A percentile compares a stretch with the other conserved stretches of the same genome.
These are phyloP conservation scores for Dipteronia dyeriana DNA, from an alignment of 345 rosid species.

Conservation along the genomic window DNA sequence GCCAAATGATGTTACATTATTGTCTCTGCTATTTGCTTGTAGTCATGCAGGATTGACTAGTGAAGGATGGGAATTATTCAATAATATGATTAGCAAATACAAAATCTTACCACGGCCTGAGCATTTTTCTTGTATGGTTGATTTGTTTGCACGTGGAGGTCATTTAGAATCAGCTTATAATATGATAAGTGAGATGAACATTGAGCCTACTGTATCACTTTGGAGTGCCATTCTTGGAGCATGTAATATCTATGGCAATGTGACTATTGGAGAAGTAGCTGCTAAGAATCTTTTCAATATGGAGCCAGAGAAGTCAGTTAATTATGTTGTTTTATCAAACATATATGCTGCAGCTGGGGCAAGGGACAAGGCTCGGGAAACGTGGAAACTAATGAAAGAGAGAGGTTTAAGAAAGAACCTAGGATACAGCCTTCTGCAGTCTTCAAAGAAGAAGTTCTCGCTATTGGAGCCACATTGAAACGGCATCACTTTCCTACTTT, in stretches of 20 bases:
- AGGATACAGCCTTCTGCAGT: constrained; percentile 60
- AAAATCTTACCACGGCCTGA: constrained; percentile 49
- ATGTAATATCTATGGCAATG: constrained; percentile 47
- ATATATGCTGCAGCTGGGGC: constrained; percentile 56
- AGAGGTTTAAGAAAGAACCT: constrained; percentile 48
- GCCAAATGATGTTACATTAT: constrained; percentile 67
- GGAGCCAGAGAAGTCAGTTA: constrained; percentile 55
- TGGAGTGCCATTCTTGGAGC: constrained; percentile 74
- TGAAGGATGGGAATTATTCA: constrained; percentile 61
- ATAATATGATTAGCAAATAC: constrained; percentile 52
- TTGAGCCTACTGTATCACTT: constrained; percentile 51
- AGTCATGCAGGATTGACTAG: constrained; percentile 58
- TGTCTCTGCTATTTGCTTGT: constrained; percentile 69
- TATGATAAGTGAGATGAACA: constrained; percentile 41
- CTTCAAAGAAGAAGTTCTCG: constrained; percentile 25
- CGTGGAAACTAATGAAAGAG: constrained; percentile 50
- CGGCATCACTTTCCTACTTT: neutral
- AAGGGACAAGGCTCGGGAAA: constrained; percentile 50
- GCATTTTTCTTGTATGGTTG: constrained; percentile 70
- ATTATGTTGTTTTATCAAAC: constrained; percentile 60
- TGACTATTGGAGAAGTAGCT: constrained; percentile 49
- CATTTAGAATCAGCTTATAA: constrained; percentile 54
- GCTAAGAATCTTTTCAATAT: constrained; percentile 46
- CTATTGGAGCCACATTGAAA: constrained; percentile 29
- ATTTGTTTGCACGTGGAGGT: constrained; percentile 69